A percentile compares a stretch with the other conserved stretches of the same genome.
Evolutionary conservation across 345 rosid species (phyloP).

Genomic region (Microcos paniculata): DNA sequence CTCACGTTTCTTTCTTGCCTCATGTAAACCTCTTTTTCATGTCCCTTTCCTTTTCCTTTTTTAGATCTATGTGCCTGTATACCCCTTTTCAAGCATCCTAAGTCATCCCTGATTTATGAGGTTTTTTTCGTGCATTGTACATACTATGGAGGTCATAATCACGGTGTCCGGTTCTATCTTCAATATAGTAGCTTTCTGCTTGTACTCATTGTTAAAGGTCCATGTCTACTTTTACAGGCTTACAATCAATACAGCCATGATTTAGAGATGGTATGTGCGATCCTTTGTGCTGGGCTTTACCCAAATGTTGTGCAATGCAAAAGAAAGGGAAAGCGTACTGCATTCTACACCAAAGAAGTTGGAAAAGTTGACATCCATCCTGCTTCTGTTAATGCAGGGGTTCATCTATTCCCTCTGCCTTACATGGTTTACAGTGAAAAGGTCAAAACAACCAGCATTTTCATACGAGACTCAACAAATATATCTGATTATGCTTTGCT

Average conservation of each 20-base stretch:
- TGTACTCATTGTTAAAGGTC: neutral
- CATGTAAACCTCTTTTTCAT: neutral
- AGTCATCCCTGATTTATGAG: neutral
- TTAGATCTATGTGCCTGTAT: neutral
- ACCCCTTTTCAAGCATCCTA: neutral
- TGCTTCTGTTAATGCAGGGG: conserved; percentile 84
- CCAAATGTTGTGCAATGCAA: conserved; percentile 98
- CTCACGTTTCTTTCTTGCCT: neutral
- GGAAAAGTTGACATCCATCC: conserved; percentile 97
- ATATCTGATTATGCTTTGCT: conserved; percentile 95
- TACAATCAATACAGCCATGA: conserved; percentile 81
- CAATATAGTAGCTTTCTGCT: neutral
- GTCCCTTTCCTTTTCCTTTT: neutral
- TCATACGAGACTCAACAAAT: conserved; percentile 82
- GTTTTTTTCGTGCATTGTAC: neutral
- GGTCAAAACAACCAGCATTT: conserved; percentile 83
- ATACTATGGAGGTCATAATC: neutral
- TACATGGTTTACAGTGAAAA: conserved; percentile 90
- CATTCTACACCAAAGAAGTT: conserved; percentile 87
- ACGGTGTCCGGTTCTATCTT: neutral
- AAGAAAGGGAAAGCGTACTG: conserved; percentile 89
- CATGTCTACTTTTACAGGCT: conserved; percentile 43
- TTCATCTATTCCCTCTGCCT: conserved; percentile 75
- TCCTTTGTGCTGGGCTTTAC: conserved; percentile 93
- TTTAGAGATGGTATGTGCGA: conserved; percentile 85